These are phyloP conservation scores for Leishmania arabica DNA, from an alignment of 208 protist species.

Conservation along the genomic window DNA sequence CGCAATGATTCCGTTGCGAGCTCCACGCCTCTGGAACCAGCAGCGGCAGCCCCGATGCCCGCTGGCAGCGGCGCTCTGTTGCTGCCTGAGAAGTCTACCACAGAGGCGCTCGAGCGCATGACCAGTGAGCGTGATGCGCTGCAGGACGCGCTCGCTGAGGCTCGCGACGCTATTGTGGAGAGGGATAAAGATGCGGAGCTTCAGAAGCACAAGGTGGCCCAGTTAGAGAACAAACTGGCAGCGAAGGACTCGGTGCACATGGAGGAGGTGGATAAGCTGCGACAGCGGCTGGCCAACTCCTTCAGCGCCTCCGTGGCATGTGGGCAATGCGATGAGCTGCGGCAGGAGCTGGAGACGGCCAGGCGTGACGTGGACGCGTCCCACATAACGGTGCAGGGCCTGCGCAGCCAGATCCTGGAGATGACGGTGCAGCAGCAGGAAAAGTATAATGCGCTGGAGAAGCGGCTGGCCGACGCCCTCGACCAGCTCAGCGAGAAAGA, in stretches of 20 bases:
- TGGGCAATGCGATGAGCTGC: constrained; percentile 23
- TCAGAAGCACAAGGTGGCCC: constrained; percentile 35
- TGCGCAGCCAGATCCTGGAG: constrained; percentile 29
- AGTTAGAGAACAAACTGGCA: constrained; percentile 25
- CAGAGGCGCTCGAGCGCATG: constrained; percentile 22
- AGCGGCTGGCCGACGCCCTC: constrained; percentile 44
- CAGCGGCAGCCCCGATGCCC: background rate
- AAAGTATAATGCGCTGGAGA: constrained; percentile 41
- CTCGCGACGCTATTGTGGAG: constrained; percentile 43
- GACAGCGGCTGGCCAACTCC: constrained; percentile 28
- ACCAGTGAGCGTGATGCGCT: constrained; percentile 43
- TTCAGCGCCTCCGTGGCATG: constrained; percentile 24
- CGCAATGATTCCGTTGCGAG: constrained; percentile 13
- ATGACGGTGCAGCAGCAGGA: constrained; percentile 39
- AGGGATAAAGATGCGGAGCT: constrained; percentile 56
- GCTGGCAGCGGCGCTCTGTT: background rate
- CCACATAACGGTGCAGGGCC: constrained; percentile 26
- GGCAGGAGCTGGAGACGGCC: constrained; percentile 29
- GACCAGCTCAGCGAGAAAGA: constrained; percentile 33
- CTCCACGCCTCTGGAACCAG: background rate
- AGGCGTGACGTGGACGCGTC: constrained; percentile 23
- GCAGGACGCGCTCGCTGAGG: constrained; percentile 35
- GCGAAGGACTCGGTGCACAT: constrained; percentile 24
- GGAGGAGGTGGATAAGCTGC: constrained; percentile 20
- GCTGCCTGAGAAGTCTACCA: constrained; percentile 8